phyloP scores from a whole-genome alignment of 2,329 filamentous ascomycete species.

The Aspergillus proliferans region DNA sequence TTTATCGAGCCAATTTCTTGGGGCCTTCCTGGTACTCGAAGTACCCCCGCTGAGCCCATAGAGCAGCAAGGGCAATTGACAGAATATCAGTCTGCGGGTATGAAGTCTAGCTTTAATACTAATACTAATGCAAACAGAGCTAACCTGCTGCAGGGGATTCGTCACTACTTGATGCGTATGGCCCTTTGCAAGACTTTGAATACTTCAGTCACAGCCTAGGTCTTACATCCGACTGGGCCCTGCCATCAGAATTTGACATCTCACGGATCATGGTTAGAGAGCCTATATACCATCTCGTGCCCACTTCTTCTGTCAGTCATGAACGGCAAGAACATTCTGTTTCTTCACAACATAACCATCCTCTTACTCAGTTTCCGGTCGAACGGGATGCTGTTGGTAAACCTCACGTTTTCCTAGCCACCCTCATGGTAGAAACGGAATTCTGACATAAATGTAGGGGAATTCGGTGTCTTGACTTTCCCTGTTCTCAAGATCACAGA shows the following conservation, averaged over 20 bases:
- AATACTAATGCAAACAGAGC: too few relatives aligned
- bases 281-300: neutral
- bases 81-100: neutral
- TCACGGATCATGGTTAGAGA: constrained; percentile 4
- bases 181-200: constrained; percentile 7
- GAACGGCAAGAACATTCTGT: neutral
- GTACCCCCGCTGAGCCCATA: neutral
- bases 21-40: neutral
- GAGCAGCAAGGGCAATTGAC: neutral
- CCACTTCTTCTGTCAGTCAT: neutral
- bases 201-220: constrained; percentile 9
- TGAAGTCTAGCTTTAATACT: too few relatives aligned
- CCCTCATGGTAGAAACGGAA: neutral
- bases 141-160: neutral
- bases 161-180: constrained; percentile 4
- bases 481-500: constrained; percentile 3
- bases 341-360: neutral
- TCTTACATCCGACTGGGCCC: constrained; percentile 6
- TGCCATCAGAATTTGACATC: constrained; percentile 5
- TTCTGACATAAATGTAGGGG: neutral
- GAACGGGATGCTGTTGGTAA: constrained; percentile 3
- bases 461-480: constrained; percentile 7
- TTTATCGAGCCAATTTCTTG: neutral
- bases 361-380: constrained; percentile 1
- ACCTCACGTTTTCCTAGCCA: neutral